Percentiles rank a stretch among this genome's conserved stretches.
Conservation (phyloP, 2,329 filamentous ascomycete genomes). For the Thielaviopsis populi region DNA sequence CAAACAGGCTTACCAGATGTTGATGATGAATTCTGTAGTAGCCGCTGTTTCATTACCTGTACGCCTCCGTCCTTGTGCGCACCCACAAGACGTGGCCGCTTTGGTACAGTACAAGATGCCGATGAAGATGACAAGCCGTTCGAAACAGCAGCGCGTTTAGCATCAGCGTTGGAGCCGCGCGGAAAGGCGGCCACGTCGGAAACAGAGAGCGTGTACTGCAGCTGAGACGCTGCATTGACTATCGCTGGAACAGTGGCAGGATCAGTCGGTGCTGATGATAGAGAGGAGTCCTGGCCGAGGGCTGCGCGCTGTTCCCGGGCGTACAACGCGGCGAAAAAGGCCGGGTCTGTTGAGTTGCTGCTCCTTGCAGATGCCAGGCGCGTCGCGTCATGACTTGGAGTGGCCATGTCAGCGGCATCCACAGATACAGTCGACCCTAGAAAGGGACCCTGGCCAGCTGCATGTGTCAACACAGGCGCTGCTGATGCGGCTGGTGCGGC, state of each 20-base stretch:
- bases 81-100: not conserved
- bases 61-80: not conserved
- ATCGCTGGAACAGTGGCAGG: not conserved
- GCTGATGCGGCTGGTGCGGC: not conserved
- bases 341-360: conserved; percentile 31
- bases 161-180: not conserved
- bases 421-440: not conserved
- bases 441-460: not conserved
- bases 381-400: not conserved
- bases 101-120: not conserved
- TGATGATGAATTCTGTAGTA: not conserved
- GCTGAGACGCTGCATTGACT: not conserved
- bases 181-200: not conserved
- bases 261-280: not conserved
- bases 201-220: not conserved
- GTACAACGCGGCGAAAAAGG: conserved; percentile 34
- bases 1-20: not conserved
- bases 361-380: conserved; percentile 7
- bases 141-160: not conserved
- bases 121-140: not conserved
- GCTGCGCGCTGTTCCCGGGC: conserved; percentile 30
- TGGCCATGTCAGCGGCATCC: not conserved
- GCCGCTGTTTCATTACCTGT: not conserved
- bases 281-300: conserved; percentile 1
- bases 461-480: not conserved